A percentile compares a stretch with the other conserved stretches of the same genome.
Conservation (phyloP, 441 rosid species). For the Flueggea neowawraea region DNA sequence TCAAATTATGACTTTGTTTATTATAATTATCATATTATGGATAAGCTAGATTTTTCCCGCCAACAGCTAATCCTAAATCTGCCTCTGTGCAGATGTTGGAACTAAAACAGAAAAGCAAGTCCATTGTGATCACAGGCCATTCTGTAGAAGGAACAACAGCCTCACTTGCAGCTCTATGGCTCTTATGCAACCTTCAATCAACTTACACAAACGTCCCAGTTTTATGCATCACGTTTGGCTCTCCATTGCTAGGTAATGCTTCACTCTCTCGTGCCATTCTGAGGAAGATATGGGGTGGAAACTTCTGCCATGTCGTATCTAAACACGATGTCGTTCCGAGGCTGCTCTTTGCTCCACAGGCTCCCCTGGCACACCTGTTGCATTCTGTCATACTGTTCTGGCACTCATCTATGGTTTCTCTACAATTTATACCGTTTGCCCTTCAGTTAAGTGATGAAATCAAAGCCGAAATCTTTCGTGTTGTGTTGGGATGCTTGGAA, state of each 20-base stretch:
- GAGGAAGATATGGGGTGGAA: constrained; percentile 51
- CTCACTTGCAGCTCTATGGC: constrained; percentile 49
- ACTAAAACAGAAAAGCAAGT: constrained; percentile 31
- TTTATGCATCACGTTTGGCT: constrained; percentile 78
- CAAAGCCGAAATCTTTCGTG: constrained; percentile 18
- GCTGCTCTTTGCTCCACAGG: constrained; percentile 34
- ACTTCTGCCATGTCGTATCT: constrained; percentile 64
- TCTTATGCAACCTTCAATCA: constrained; percentile 42
- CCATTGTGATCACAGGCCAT: constrained; percentile 47
- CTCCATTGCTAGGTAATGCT: constrained; percentile 63
- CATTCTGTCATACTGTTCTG: constrained; percentile 22
- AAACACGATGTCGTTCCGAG: constrained; percentile 57
- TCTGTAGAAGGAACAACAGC: neutral
- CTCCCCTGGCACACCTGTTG: constrained; percentile 14
- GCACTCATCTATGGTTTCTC: constrained; percentile 29
- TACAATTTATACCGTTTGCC: neutral
- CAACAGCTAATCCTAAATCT: too few relatives aligned
- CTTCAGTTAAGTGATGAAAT: constrained; percentile 8
- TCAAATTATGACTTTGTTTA: too few relatives aligned
- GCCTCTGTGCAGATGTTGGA: constrained; percentile 19
- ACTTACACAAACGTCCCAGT: constrained; percentile 21
- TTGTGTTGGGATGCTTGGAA: constrained; percentile 18
- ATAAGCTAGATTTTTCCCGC: too few relatives aligned
- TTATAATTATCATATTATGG: too few relatives aligned
- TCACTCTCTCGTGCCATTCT: constrained; percentile 48